phyloP scores from a whole-genome alignment of 2,329 filamentous ascomycete genomes.

The Epichloe gansuensis region DNA sequence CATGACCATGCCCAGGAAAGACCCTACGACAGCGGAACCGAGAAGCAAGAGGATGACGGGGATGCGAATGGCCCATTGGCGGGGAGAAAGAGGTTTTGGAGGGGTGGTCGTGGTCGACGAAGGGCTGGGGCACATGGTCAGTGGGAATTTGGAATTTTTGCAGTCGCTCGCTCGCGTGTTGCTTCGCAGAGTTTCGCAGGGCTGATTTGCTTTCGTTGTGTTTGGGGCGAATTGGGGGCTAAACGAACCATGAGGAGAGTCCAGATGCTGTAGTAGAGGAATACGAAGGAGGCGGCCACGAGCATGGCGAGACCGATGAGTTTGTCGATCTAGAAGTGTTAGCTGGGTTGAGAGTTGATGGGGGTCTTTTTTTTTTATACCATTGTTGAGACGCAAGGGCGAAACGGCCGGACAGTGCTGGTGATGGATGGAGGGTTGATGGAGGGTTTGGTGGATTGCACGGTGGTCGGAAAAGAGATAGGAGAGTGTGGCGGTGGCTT shows the following conservation, averaged over 20 bases:
- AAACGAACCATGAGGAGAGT: conserved; percentile 80
- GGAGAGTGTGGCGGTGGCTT: not conserved
- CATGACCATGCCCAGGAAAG: conserved; percentile 95
- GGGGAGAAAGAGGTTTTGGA: conserved; percentile 90
- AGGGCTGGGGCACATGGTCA: conserved; percentile 52
- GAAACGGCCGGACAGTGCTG: conserved; percentile 4
- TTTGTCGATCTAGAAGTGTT: conserved; percentile 66
- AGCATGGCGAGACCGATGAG: conserved; percentile 57
- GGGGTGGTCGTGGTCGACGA: conserved; percentile 87
- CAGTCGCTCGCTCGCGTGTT: not conserved
- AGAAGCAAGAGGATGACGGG: conserved; percentile 92
- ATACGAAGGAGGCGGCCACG: conserved; percentile 51
- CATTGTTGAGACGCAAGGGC: conserved; percentile 16
- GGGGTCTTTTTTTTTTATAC: conserved; percentile 9
- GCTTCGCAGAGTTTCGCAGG: too few relatives aligned
- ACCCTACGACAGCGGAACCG: conserved; percentile 85
- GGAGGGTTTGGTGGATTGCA: not conserved
- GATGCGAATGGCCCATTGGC: conserved; percentile 97
- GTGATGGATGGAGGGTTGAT: not conserved
- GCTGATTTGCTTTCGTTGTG: too few relatives aligned
- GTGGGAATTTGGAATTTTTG: not conserved
- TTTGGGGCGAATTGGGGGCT: not conserved
- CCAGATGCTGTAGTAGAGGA: conserved; percentile 92
- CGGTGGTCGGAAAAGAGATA: not conserved
- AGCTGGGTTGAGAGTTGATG: conserved; percentile 4